A percentile compares a stretch with the other conserved stretches of the same genome.
phyloP scores from a whole-genome alignment of 2,329 filamentous ascomycete genomes.

The Aspergillus spinulosporus region DNA sequence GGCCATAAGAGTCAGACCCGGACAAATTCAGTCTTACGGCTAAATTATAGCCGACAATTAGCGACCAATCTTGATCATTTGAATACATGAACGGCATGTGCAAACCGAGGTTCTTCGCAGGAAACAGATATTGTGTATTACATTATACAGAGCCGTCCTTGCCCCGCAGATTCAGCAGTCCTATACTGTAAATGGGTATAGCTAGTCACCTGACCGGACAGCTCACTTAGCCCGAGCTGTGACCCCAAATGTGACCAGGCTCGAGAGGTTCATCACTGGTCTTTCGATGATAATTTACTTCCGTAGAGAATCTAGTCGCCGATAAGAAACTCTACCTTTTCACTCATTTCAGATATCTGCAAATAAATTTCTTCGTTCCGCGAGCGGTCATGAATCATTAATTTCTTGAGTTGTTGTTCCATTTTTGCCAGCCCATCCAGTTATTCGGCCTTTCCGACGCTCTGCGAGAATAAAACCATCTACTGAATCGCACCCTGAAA shows the following conservation, averaged over 20 bases:
- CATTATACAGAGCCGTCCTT: not conserved
- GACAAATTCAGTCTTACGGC: not conserved
- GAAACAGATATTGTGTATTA: not conserved
- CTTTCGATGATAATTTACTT: slow-evolving; percentile 5
- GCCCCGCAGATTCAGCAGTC: not conserved
- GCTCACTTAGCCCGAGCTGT: not conserved
- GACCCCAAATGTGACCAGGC: slow-evolving; percentile 10
- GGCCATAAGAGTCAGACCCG: not conserved
- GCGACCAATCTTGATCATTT: not conserved
- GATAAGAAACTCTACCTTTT: not conserved
- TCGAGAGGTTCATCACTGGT: slow-evolving; percentile 11
- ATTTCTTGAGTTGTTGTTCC: slow-evolving; percentile 12
- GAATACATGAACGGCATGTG: slow-evolving; percentile 8
- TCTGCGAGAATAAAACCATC: not conserved
- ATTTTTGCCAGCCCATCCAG: slow-evolving; percentile 7
- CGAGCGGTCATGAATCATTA: slow-evolving; percentile 14
- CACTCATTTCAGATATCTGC: slow-evolving; percentile 1
- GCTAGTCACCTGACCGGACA: slow-evolving; percentile 19
- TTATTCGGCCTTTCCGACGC: not conserved
- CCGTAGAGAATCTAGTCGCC: slow-evolving; percentile 5
- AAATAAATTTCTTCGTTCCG: slow-evolving; percentile 4
- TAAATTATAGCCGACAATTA: not conserved
- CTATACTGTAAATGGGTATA: not conserved
- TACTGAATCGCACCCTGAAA: not conserved
- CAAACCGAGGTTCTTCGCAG: slow-evolving; percentile 4